Evolutionary conservation across 495 filamentous ascomycete genomes (phyloP).

Genomic region (Hypoxylon fragiforme): DNA sequence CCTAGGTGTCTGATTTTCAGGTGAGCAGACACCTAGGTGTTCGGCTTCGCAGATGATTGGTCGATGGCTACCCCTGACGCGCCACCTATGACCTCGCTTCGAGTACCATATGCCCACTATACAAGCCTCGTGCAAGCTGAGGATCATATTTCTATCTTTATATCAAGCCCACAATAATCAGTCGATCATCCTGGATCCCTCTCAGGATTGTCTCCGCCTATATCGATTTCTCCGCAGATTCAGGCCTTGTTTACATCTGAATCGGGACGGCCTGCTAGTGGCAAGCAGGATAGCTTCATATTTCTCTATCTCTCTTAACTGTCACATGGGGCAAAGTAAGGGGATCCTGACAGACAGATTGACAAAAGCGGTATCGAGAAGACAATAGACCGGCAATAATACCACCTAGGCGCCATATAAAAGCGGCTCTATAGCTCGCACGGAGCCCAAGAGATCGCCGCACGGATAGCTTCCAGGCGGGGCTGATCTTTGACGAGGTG

Average conservation of each 20-base stretch:
- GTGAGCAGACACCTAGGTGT: conserved; percentile 7
- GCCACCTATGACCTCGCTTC: conserved; percentile 16
- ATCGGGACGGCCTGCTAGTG: no score
- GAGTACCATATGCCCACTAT: neutral
- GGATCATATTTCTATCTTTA: neutral
- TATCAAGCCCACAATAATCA: conserved; percentile 9
- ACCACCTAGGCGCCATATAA: conserved; percentile 14
- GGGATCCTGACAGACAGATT: neutral
- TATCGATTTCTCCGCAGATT: no score
- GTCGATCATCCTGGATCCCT: no score
- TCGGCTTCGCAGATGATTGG: conserved; percentile 25
- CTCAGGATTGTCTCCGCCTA: no score
- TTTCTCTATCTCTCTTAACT: no score
- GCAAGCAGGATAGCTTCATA: no score
- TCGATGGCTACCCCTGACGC: conserved; percentile 2
- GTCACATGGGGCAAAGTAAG: no score
- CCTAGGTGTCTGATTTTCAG: conserved; percentile 4
- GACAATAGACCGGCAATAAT: conserved; percentile 20
- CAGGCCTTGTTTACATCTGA: no score
- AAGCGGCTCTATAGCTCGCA: neutral
- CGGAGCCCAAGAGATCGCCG: no score
- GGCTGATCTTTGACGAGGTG: no score
- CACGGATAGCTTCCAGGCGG: no score
- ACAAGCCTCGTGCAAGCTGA: conserved; percentile 4
- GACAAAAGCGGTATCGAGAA: conserved; percentile 3